Conservation (phyloP, 2,329 filamentous ascomycete genomes). For the Neonectria punicea region DNA sequence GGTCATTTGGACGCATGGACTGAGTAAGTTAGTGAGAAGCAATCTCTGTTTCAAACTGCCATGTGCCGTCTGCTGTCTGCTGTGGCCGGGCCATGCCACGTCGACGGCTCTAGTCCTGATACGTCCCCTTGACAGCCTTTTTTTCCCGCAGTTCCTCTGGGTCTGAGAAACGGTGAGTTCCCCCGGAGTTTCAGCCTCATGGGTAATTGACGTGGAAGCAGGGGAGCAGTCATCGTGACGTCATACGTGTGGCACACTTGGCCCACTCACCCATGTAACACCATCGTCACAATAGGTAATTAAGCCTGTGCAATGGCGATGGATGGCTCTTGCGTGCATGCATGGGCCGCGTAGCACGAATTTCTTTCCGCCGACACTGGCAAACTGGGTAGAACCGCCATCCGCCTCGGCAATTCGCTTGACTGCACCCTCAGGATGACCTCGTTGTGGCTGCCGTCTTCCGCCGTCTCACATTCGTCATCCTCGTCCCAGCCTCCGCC, state of each 20-base stretch:
- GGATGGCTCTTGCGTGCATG: slow-evolving; percentile 11
- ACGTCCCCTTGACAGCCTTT: not conserved
- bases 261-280: slow-evolving; percentile 24
- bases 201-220: slow-evolving; percentile 39
- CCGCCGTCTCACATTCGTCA: slow-evolving; percentile 23
- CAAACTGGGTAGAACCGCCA: not conserved
- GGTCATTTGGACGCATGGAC: slow-evolving; percentile 1
- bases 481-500: slow-evolving; percentile 19
- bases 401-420: slow-evolving; percentile 16
- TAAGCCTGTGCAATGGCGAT: slow-evolving; percentile 22
- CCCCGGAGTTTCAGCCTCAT: slow-evolving; percentile 41
- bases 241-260: slow-evolving; percentile 23
- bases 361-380: not conserved
- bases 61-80: not conserved
- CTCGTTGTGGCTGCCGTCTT: slow-evolving; percentile 11
- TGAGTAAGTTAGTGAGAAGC: not conserved
- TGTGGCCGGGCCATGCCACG: slow-evolving; percentile 36
- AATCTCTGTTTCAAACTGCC: slow-evolving; percentile 24
- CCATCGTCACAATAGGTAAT: not conserved
- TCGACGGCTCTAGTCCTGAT: slow-evolving; percentile 27
- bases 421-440: slow-evolving; percentile 26
- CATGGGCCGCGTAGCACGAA: slow-evolving; percentile 10
- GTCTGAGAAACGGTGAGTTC: slow-evolving; percentile 20
- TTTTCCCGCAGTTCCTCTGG: not conserved
- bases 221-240: slow-evolving; percentile 33